Evolutionary conservation across 1,284 basidiomycete species (phyloP).

Genomic region (Cryptococcus deneoformans): DNA sequence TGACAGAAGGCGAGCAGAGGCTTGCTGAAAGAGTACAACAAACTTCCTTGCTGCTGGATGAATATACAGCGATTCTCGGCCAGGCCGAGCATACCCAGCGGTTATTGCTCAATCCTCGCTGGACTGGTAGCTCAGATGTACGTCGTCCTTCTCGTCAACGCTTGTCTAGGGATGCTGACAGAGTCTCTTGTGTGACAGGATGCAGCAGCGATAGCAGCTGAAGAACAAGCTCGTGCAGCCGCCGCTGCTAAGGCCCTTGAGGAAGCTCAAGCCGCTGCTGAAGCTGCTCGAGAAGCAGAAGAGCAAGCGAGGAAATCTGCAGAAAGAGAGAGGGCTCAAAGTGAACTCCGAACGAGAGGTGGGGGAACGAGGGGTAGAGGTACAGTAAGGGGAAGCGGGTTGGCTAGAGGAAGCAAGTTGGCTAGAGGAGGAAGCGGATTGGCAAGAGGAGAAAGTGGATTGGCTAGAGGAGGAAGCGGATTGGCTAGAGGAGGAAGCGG

Average conservation of each 20-base stretch:
- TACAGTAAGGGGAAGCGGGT: no score
- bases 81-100: slow-evolving; percentile 46
- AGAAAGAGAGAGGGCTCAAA: background rate
- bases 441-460: no score
- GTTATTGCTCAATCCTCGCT: slow-evolving; percentile 38
- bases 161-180: background rate
- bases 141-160: slow-evolving; percentile 11
- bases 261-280: slow-evolving; percentile 16
- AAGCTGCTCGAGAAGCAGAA: slow-evolving; percentile 17
- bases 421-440: no score
- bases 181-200: slow-evolving; percentile 16
- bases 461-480: no score
- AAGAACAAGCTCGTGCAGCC: slow-evolving; percentile 15
- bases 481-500: no score
- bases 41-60: slow-evolving; percentile 40
- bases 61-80: slow-evolving; percentile 44
- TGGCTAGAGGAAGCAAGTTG: no score
- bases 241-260: slow-evolving; percentile 15
- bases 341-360: no score
- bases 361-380: no score
- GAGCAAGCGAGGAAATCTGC: slow-evolving; percentile 14
- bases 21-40: slow-evolving; percentile 41
- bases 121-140: slow-evolving; percentile 46
- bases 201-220: slow-evolving; percentile 28
- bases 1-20: slow-evolving; percentile 22